Conservation (phyloP, 495 filamentous ascomycete genomes). For the Penicillium silybi region DNA sequence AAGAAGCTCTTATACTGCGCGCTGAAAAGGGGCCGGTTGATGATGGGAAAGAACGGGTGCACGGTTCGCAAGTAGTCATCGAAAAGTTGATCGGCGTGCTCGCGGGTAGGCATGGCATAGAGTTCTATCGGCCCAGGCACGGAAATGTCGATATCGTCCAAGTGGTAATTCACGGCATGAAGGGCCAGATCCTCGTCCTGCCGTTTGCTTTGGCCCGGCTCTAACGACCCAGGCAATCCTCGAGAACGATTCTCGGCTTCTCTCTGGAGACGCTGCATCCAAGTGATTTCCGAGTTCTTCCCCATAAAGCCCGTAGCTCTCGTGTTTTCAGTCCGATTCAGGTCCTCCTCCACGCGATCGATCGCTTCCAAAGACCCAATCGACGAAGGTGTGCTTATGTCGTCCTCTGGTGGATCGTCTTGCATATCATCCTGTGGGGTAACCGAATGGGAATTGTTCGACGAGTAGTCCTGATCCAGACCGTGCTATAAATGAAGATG, state of each 20-base stretch:
- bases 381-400: conserved; percentile 39
- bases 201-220: conserved; percentile 12
- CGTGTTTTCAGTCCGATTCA: conserved; percentile 48
- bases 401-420: conserved; percentile 6
- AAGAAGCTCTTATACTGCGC: conserved; percentile 45
- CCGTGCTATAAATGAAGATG: conserved; percentile 11
- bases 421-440: conserved; percentile 13
- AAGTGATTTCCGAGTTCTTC: conserved; percentile 61
- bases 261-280: conserved; percentile 51
- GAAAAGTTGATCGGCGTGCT: conserved; percentile 51
- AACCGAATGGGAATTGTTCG: conserved; percentile 30
- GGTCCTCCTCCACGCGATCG: conserved; percentile 59
- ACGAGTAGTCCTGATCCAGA: conserved; percentile 20
- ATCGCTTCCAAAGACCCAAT: conserved; percentile 59
- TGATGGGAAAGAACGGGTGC: conserved; percentile 59
- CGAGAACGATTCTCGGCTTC: conserved; percentile 34
- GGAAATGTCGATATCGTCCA: conserved; percentile 54
- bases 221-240: conserved; percentile 30
- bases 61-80: conserved; percentile 55
- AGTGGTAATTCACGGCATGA: conserved; percentile 52
- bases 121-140: conserved; percentile 45
- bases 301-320: conserved; percentile 60
- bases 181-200: conserved; percentile 16
- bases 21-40: conserved; percentile 46
- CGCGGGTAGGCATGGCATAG: conserved; percentile 51